A percentile compares a stretch with the other conserved stretches of the same genome.
Evolutionary conservation across 2,329 filamentous ascomycete genomes (phyloP).

Genomic region (Juglanconis oblonga): DNA sequence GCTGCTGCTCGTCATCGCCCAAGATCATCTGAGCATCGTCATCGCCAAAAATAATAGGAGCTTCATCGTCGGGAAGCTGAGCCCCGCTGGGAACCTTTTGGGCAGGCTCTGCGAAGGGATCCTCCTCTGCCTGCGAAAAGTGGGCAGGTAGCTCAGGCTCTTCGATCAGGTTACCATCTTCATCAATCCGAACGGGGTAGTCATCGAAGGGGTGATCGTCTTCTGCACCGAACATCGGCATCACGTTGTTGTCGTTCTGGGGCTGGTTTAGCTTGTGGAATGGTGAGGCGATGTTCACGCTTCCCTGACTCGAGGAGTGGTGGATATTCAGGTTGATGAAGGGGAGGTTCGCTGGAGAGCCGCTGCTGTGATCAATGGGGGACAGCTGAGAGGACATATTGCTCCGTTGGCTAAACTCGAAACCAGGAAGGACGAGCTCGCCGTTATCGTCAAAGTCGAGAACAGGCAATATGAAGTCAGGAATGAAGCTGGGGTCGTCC

Average conservation of each 20-base stretch:
- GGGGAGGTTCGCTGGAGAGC: conserved; percentile 25
- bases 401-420: conserved; percentile 35
- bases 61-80: conserved; percentile 12
- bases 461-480: conserved; percentile 59
- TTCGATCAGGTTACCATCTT: conserved; percentile 48
- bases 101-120: background rate
- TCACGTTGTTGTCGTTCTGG: conserved; percentile 25
- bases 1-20: conserved; percentile 30
- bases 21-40: conserved; percentile 35
- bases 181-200: conserved; percentile 49
- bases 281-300: conserved; percentile 17
- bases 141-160: conserved; percentile 44
- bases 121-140: conserved; percentile 21
- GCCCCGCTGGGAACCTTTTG: conserved; percentile 2
- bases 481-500: conserved; percentile 80
- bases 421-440: conserved; percentile 26
- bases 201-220: conserved; percentile 36
- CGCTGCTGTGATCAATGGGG: conserved; percentile 33
- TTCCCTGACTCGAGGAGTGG: conserved; percentile 19
- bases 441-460: conserved; percentile 45
- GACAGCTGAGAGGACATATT: conserved; percentile 44
- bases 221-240: conserved; percentile 33
- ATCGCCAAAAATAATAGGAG: conserved; percentile 15
- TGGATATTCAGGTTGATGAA: conserved; percentile 18
- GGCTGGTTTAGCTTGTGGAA: conserved; percentile 20